Base-by-base conservation (phyloP, 176 grass and related monocot species). In the Paspalum vaginatum region DNA sequence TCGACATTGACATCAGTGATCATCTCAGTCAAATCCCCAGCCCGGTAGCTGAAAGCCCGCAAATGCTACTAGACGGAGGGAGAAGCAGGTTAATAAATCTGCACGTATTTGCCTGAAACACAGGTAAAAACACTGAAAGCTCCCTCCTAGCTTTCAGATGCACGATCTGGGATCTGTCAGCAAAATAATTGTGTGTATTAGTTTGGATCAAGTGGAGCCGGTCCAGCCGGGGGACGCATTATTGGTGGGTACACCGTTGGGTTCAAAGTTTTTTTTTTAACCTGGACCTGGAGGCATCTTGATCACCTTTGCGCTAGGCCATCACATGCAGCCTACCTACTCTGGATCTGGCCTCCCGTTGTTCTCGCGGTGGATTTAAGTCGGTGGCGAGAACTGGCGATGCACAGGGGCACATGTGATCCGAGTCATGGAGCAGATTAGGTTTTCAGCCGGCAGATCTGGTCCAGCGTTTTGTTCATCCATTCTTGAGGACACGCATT, bases 281-380 rank as follows among this genome's bases (percentile, higher is more conserved):
- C 39, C 49, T 6, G 18, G 27, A 18, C 46, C 32, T 32, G 32
- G 32, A 32, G 45, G 79, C 61, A 74, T 88, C 76, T 75, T n/a
- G 48, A 81, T 39, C 75, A 12, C 63, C 51, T 79, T 77, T 71
- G 41, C 41, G 27, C 67, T 50, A 43, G 0, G 42, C 42, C 10
- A 14, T 61, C 87, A 85, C 72, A 59, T 85, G 83, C 46, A 70
- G 18, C 55, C 77, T 65, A 72, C 83, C 58, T 32, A 41, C 73
- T 65, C 48, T 77, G 42, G 78, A 85, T 89, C 83, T 72, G 72
- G 27, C 41, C 2, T 75, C 62, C 43, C 53, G 24, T 50, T 64
- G 47, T 69, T 72, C 48, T 24, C 22, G 77, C 72, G 22, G 22
- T 59, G 60, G 81, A 47, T 32, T 72, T 65, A 65, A 78, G 37